Evolutionary conservation across 2,329 filamentous ascomycete genomes (phyloP).

Genomic region (Neonectria magnoliae): DNA sequence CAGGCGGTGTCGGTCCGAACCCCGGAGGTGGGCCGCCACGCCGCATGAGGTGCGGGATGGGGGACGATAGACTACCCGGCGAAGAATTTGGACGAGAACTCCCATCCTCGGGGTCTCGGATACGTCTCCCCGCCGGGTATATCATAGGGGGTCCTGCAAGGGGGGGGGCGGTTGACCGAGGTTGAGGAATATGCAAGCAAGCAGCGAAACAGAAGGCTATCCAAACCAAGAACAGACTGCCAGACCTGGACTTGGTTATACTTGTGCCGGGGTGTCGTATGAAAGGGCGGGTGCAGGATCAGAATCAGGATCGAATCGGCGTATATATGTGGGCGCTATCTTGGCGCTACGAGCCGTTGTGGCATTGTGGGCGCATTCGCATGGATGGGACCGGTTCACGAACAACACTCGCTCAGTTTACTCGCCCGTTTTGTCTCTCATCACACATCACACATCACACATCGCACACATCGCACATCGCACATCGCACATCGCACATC

Average conservation of each 20-base stretch:
- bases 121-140: not conserved
- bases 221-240: not conserved
- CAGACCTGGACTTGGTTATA: not conserved
- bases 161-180: not conserved
- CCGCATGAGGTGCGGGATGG: not conserved
- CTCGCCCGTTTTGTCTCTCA: no score
- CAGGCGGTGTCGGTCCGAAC: constrained; percentile 14
- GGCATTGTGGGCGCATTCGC: no score
- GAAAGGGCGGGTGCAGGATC: not conserved
- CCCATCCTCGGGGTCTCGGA: not conserved
- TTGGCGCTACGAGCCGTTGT: not conserved
- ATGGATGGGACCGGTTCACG: no score
- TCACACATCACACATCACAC: not conserved
- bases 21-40: constrained; percentile 13
- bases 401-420: no score
- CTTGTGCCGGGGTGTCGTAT: no score
- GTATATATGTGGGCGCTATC: not conserved
- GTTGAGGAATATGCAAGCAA: not conserved
- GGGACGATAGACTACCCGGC: no score
- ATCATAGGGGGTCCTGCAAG: not conserved
- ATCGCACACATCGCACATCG: not conserved
- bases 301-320: not conserved
- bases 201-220: not conserved
- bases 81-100: not conserved
- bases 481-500: not conserved